These are phyloP conservation scores for Vigna nakashimae DNA, from an alignment of 306 rosid genomes.

Conservation along the genomic window DNA sequence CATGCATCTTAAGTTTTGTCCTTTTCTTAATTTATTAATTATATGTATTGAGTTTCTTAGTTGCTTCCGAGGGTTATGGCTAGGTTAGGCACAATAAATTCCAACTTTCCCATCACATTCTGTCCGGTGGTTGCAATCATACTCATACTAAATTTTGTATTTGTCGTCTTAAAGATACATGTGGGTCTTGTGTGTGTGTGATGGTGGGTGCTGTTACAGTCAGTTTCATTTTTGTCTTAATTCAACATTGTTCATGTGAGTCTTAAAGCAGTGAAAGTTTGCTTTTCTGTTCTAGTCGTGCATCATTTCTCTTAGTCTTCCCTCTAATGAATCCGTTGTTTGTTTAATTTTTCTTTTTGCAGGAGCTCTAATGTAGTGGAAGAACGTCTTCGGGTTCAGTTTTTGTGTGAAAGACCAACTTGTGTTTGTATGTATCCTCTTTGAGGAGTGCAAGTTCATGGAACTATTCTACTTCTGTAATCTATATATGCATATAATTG, in stretches of 20 bases:
- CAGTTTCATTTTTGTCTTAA: constrained; percentile 38
- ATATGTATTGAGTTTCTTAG: constrained; percentile 8
- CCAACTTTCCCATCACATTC: constrained; percentile 20
- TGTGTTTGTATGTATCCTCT: neutral
- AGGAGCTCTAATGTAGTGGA: constrained; percentile 34
- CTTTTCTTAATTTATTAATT: neutral
- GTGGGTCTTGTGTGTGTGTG: constrained; percentile 30
- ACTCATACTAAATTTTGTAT: neutral
- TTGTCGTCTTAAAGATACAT: constrained; percentile 20
- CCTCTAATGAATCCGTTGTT: constrained; percentile 1
- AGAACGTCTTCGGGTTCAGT: constrained; percentile 14
- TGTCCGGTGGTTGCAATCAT: constrained; percentile 4
- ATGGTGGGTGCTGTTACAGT: neutral
- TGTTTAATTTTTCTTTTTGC: neutral
- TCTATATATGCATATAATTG: neutral
- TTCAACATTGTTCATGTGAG: constrained; percentile 2
- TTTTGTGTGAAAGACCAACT: constrained; percentile 15
- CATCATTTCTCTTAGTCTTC: neutral
- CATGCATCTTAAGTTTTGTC: too few relatives aligned
- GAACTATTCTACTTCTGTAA: neutral
- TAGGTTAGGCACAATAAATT: constrained; percentile 36
- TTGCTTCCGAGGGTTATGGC: constrained; percentile 19
- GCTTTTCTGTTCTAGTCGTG: neutral
- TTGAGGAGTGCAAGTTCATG: neutral
- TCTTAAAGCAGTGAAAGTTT: constrained; percentile 4